A percentile compares a stretch with the other conserved stretches of the same genome.
phyloP scores from a whole-genome alignment of 2,329 filamentous ascomycete species.

The Fusarium sp. region DNA sequence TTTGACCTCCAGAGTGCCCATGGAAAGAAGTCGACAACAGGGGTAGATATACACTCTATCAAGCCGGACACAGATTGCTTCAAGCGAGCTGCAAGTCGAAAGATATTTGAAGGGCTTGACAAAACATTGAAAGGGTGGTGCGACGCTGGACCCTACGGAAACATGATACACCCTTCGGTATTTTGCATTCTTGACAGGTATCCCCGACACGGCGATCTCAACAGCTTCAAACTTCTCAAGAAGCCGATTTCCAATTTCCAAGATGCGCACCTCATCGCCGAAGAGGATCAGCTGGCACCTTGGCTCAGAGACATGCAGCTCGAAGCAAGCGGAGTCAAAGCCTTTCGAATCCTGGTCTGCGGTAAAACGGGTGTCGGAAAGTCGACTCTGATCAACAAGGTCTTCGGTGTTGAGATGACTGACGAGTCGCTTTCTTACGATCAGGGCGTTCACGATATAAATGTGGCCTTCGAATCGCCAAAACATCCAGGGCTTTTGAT shows the following conservation, averaged over 20 bases:
- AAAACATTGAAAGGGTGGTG: conserved; percentile 36
- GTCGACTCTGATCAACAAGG: conserved; percentile 45
- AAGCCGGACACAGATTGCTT: conserved; percentile 37
- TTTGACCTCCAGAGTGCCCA: conserved; percentile 42
- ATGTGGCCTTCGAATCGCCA: conserved; percentile 42
- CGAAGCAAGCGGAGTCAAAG: conserved; percentile 41
- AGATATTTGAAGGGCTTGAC: conserved; percentile 19
- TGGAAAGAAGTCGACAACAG: conserved; percentile 1
- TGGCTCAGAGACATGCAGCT: conserved; percentile 42
- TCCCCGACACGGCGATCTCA: conserved; percentile 35
- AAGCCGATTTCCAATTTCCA: conserved; percentile 37
- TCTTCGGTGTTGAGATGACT: conserved; percentile 44
- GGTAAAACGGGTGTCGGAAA: conserved; percentile 44
- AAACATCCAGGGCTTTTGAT: conserved; percentile 41
- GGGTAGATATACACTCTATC: conserved; percentile 22
- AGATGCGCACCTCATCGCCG: conserved; percentile 24
- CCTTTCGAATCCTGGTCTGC: conserved; percentile 42
- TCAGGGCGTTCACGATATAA: conserved; percentile 44
- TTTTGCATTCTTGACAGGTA: conserved; percentile 43
- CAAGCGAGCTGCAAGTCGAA: conserved; percentile 26
- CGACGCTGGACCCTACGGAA: conserved; percentile 20
- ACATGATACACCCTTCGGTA: conserved; percentile 39
- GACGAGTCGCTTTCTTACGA: conserved; percentile 40
- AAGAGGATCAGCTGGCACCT: conserved; percentile 21
- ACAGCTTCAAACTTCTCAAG: conserved; percentile 33